phyloP scores from a whole-genome alignment of 805 yeast genomes.

The Lipomyces kockii region DNA sequence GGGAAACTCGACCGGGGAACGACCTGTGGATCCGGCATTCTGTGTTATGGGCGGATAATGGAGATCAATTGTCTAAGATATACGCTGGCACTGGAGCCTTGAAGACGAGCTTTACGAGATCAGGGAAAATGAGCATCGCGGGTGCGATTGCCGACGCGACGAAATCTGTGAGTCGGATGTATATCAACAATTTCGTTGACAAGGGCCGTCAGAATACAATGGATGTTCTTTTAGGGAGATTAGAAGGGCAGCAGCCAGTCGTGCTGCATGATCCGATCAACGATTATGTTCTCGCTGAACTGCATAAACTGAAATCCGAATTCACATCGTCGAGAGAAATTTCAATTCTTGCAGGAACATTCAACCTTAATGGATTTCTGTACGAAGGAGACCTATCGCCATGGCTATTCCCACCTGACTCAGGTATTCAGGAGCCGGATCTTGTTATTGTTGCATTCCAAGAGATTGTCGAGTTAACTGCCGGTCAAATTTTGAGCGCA shows the following conservation, averaged over 20 bases:
- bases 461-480: slow-evolving; percentile 90
- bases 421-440: slow-evolving; percentile 60
- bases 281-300: slow-evolving; percentile 75
- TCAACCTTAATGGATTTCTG: slow-evolving; percentile 78
- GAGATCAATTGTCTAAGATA: slow-evolving; percentile 92
- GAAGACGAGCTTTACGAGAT: slow-evolving; percentile 90
- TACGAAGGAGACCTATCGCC: slow-evolving; percentile 61
- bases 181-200: slow-evolving; percentile 94
- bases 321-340: slow-evolving; percentile 68
- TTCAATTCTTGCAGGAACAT: slow-evolving; percentile 78
- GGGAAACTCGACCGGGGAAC: slow-evolving; percentile 44
- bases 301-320: slow-evolving; percentile 54
- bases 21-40: slow-evolving; percentile 77
- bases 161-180: slow-evolving; percentile 91
- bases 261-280: slow-evolving; percentile 83
- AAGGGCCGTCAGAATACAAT: slow-evolving; percentile 87
- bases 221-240: slow-evolving; percentile 81
- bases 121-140: slow-evolving; percentile 95
- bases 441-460: slow-evolving; percentile 89
- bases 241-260: slow-evolving; percentile 72
- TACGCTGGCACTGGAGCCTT: slow-evolving; percentile 98
- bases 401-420: slow-evolving; percentile 80
- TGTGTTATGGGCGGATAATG: slow-evolving; percentile 96
- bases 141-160: slow-evolving; percentile 98
- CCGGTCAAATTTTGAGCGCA: slow-evolving; percentile 85